phyloP scores from a whole-genome alignment of 2,329 filamentous ascomycete genomes.

The Xylaria arbuscula region DNA sequence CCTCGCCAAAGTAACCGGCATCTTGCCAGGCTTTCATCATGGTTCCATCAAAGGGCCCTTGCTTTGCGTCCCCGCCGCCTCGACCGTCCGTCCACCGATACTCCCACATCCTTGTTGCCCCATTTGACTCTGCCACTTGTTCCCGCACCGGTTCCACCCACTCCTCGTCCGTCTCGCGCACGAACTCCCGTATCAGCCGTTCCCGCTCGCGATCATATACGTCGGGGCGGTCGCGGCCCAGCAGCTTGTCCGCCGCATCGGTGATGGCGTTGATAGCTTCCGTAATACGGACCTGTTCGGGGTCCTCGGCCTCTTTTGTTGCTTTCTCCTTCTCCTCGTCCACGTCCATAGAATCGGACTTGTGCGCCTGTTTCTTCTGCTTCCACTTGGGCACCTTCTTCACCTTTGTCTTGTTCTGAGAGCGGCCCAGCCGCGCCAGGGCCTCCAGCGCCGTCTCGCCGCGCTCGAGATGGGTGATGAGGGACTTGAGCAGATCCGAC shows the following conservation, averaged over 20 bases:
- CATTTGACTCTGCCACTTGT: constrained; percentile 40
- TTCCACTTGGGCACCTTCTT: constrained; percentile 71
- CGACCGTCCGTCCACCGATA: constrained; percentile 92
- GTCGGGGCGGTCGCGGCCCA: constrained; percentile 85
- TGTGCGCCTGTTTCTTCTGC: constrained; percentile 74
- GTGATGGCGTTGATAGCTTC: constrained; percentile 84
- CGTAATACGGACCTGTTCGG: constrained; percentile 75
- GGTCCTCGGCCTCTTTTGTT: constrained; percentile 67
- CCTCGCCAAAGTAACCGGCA: constrained; percentile 91
- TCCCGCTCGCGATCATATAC: constrained; percentile 93
- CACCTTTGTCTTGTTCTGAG: constrained; percentile 66
- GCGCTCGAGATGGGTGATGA: constrained; percentile 79
- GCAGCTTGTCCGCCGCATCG: constrained; percentile 86
- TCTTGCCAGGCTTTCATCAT: constrained; percentile 94
- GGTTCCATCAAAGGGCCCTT: constrained; percentile 86
- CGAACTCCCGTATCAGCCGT: constrained; percentile 82
- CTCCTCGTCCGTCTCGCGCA: constrained; percentile 84
- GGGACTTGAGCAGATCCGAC: constrained; percentile 75
- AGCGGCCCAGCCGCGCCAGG: constrained; percentile 80
- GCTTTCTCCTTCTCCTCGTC: constrained; percentile 68
- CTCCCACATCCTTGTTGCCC: constrained; percentile 74
- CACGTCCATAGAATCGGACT: constrained; percentile 74
- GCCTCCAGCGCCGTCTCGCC: constrained; percentile 92
- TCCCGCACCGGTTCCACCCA: constrained; percentile 69
- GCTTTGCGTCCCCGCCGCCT: constrained; percentile 72